A percentile compares a stretch with the other conserved stretches of the same genome.
phyloP scores from a whole-genome alignment of 1,284 basidiomycete genomes.

The Schizopora paradoxa region DNA sequence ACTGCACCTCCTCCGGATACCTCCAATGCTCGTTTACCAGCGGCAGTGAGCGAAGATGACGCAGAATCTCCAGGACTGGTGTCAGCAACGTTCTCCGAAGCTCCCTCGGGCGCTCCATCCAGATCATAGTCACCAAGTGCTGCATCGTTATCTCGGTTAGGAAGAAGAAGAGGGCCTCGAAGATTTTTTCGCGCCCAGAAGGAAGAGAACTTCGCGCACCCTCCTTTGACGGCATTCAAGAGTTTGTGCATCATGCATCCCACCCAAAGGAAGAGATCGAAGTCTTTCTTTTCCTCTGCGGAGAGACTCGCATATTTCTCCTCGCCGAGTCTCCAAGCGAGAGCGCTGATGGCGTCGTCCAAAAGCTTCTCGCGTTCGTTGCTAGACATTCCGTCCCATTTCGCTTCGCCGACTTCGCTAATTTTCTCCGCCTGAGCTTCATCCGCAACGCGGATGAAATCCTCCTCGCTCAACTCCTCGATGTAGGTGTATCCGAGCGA shows the following conservation, averaged over 20 bases:
- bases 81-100: no score
- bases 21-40: conserved; percentile 23
- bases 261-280: conserved; percentile 19
- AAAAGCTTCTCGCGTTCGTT: conserved; percentile 8
- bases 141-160: conserved; percentile 4
- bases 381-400: conserved; percentile 16
- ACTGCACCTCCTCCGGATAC: conserved; percentile 26
- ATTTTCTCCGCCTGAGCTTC: neutral
- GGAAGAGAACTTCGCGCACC: conserved; percentile 11
- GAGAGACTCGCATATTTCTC: conserved; percentile 19
- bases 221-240: conserved; percentile 25
- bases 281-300: conserved; percentile 12
- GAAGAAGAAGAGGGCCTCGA: neutral
- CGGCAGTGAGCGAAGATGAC: conserved; percentile 8
- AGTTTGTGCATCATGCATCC: conserved; percentile 29
- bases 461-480: neutral
- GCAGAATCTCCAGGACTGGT: neutral
- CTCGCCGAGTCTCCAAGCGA: conserved; percentile 17
- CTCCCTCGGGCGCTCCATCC: neutral
- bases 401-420: neutral
- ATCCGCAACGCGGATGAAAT: neutral
- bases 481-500: neutral
- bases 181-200: conserved; percentile 1
- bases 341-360: neutral
- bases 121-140: no score